Evolutionary conservation across 78 protist species (phyloP).

Genomic region (Chrysochromulina parva): DNA sequence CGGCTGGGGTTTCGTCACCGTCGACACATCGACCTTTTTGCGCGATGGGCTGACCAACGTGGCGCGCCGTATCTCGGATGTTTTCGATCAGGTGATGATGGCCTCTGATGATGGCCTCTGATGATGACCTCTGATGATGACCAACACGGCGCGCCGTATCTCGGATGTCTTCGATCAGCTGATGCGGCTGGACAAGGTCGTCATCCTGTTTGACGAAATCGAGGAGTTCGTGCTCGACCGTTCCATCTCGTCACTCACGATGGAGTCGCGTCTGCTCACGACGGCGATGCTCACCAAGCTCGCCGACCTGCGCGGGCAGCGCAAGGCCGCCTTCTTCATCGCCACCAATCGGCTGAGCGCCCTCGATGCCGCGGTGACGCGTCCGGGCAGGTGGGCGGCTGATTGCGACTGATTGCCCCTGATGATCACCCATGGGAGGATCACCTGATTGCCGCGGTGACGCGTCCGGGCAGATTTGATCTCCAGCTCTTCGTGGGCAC

Average conservation of each 20-base stretch:
- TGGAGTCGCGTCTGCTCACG: constrained; percentile 24
- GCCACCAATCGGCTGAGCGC: background rate
- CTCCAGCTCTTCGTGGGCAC: background rate
- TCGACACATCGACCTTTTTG: background rate
- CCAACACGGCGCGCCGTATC: background rate
- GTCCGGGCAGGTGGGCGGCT: background rate
- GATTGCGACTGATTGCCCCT: too few species aligned
- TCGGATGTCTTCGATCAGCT: background rate
- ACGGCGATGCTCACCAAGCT: constrained; percentile 19
- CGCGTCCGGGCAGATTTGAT: background rate
- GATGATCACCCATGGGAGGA: too few species aligned
- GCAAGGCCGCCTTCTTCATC: background rate
- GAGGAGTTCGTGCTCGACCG: background rate
- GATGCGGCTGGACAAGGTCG: background rate
- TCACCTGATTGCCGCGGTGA: too few species aligned
- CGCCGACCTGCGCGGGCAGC: background rate
- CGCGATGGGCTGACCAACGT: background rate
- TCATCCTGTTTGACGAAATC: constrained; percentile 1
- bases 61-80: background rate
- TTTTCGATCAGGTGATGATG: too few species aligned
- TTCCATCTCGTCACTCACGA: background rate
- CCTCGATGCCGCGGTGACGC: background rate
- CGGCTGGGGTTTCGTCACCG: background rate
- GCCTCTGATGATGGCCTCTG: too few species aligned
- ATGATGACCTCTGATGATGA: too few species aligned